Base-by-base conservation (phyloP, 2,329 filamentous ascomycete genomes). In the Ophiognomonia clavigignenti-juglandacearum region DNA sequence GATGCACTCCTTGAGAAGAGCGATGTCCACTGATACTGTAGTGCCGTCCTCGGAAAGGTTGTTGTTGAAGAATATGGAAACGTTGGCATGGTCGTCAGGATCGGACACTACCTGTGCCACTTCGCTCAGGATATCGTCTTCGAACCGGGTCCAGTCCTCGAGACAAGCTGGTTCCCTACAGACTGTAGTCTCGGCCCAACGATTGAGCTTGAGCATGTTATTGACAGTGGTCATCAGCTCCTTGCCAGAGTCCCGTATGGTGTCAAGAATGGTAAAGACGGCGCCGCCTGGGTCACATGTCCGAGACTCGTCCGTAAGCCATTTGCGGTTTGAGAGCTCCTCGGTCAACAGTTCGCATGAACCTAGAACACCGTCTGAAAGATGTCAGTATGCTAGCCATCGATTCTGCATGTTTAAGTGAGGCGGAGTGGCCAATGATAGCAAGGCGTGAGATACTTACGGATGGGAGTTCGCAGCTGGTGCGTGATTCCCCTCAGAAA, bases 401-500 rank as follows among this genome's bases (percentile, higher is more conserved):
- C 14, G 7, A 29, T 29, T 29, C 13, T 7, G 7, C 26, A 29
- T 7, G 26, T 29, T 13, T 7, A 29, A 29, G 26, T 7, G 13
- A 7, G 26, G 26, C 26, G 7, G 7, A 7, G 13, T 13, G 26
- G 26, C n/a, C n/a, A n/a, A n/a, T n/a, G n/a, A n/a, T n/a, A n/a
- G n/a, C n/a, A n/a, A n/a, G n/a, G n/a, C n/a, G n/a, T n/a, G n/a
- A 7, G 7, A 29, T 7, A 32, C 29, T 32, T 32, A 32, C 29
- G 71, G 4, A 74, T 71, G 0, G 71, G 71, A 0, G 71, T 74
- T 31, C 71, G 63, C 0, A 74, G 64, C 29, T 73, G 68, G 43
- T 74, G 71, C 0, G 69, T 72, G 8, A 74, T 64, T 0, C 70
- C 67, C 4, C 71, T 61, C 1, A 74, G 56, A 45, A 74, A 74